Evolutionary conservation across 441 rosid species (phyloP).

Genomic region (Biscutella laevigata): DNA sequence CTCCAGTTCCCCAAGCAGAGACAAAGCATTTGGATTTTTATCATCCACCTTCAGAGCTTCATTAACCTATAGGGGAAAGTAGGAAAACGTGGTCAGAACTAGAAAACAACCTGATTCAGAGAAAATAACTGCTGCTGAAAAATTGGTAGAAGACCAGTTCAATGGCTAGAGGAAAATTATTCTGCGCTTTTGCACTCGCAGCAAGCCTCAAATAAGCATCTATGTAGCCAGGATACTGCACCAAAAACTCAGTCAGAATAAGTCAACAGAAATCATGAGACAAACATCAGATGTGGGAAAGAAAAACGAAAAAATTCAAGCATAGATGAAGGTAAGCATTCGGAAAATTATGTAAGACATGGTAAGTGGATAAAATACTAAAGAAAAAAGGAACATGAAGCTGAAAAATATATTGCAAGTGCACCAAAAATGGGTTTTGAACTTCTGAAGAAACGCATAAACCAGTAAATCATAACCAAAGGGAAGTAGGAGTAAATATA

Average conservation of each 20-base stretch:
- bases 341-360: not conserved
- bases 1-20: slow-evolving; percentile 97
- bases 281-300: slow-evolving; percentile 4
- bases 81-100: slow-evolving; percentile 9
- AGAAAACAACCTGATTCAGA: not conserved
- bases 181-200: slow-evolving; percentile 81
- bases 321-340: not conserved
- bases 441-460: not conserved
- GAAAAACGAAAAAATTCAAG: not conserved
- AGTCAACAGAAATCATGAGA: slow-evolving; percentile 18
- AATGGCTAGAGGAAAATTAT: slow-evolving; percentile 85
- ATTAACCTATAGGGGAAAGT: slow-evolving; percentile 46
- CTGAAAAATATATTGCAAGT: not conserved
- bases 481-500: slow-evolving; percentile 20
- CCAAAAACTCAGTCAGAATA: slow-evolving; percentile 17
- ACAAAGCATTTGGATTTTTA: slow-evolving; percentile 81
- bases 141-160: slow-evolving; percentile 60
- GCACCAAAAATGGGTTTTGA: not conserved
- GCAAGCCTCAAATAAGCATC: slow-evolving; percentile 98
- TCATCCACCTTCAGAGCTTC: slow-evolving; percentile 92
- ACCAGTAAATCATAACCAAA: slow-evolving; percentile 1
- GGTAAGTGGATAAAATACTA: not conserved
- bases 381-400: not conserved
- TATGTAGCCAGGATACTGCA: slow-evolving; percentile 84
- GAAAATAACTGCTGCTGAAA: not conserved